Percentiles rank a stretch among this genome's conserved stretches.
Evolutionary conservation across 148 eudicot genomes (phyloP).

Genomic region (Persicaria tinctoria): DNA sequence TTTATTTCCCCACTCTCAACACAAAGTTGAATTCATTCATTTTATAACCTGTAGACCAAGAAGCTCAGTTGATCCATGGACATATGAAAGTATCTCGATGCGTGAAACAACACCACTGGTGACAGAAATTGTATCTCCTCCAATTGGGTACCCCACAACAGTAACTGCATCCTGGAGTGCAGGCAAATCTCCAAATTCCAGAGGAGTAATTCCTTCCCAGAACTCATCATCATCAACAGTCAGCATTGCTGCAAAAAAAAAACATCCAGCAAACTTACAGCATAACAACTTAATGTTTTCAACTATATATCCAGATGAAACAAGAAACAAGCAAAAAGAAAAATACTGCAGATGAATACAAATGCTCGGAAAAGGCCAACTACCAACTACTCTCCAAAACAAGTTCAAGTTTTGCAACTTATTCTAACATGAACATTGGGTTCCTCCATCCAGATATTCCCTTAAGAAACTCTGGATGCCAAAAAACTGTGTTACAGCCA

Average conservation of each 20-base stretch:
- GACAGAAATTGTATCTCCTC: constrained; percentile 41
- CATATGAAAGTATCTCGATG: constrained; percentile 39
- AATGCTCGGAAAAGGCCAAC: background rate
- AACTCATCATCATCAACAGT: constrained; percentile 34
- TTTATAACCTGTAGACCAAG: constrained; percentile 36
- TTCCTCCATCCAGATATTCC: background rate
- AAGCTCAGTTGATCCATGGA: constrained; percentile 42
- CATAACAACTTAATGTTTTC: background rate
- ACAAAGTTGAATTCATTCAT: background rate
- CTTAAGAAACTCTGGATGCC: background rate
- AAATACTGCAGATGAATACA: background rate
- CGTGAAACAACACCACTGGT: constrained; percentile 47
- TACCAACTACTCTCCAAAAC: background rate
- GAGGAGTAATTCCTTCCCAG: constrained; percentile 28
- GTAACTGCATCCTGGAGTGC: constrained; percentile 39
- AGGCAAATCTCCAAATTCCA: constrained; percentile 33
- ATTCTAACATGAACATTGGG: background rate
- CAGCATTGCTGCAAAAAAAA: constrained; percentile 24
- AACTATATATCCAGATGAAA: background rate
- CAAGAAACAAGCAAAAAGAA: background rate
- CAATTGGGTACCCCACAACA: constrained; percentile 40
- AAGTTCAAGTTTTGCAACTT: background rate
- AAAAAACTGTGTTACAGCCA: background rate
- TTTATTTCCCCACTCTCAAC: background rate
- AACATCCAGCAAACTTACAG: background rate